Percentiles rank a stretch among this genome's conserved stretches.
Conservation (phyloP, 2,329 filamentous ascomycete genomes). For the Thielaviopsis musarum region DNA sequence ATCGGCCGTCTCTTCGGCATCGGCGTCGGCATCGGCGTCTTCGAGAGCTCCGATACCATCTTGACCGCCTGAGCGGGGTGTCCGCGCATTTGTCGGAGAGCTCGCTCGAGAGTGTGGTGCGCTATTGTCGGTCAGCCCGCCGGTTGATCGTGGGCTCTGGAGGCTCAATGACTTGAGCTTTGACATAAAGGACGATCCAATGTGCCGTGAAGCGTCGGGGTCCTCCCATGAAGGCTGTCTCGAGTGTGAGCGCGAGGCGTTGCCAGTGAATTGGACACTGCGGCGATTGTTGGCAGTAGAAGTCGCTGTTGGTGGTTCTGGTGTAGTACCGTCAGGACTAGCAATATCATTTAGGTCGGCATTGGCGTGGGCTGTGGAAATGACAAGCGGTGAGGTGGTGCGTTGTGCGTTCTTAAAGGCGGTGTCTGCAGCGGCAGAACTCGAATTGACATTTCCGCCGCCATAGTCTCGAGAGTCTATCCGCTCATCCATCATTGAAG, state of each 20-base stretch:
- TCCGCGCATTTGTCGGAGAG: slow-evolving; percentile 1
- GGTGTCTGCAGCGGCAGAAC: neutral
- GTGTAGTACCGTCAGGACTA: neutral
- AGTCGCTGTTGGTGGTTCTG: neutral
- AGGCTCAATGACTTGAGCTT: slow-evolving; percentile 59
- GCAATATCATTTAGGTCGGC: neutral
- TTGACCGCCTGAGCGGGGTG: slow-evolving; percentile 14
- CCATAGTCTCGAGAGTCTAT: slow-evolving; percentile 3
- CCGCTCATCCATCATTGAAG: slow-evolving; percentile 2
- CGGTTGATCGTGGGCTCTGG: slow-evolving; percentile 24
- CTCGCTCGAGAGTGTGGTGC: slow-evolving; percentile 16
- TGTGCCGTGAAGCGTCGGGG: slow-evolving; percentile 40
- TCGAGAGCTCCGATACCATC: slow-evolving; percentile 28
- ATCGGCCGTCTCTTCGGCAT: slow-evolving; percentile 74
- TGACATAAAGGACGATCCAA: slow-evolving; percentile 53
- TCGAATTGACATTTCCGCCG: neutral
- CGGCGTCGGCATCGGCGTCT: slow-evolving; percentile 56
- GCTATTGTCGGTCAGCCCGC: slow-evolving; percentile 15
- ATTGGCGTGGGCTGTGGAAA: slow-evolving; percentile 7
- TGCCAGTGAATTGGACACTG: slow-evolving; percentile 63
- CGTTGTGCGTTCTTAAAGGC: slow-evolving; percentile 5
- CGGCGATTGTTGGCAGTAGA: slow-evolving; percentile 19
- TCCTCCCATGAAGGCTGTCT: slow-evolving; percentile 52
- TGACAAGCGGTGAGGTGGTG: slow-evolving; percentile 4
- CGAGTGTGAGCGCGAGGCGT: slow-evolving; percentile 33